phyloP scores from a whole-genome alignment of 2,329 filamentous ascomycete species.

The Epichloe bromicola region DNA sequence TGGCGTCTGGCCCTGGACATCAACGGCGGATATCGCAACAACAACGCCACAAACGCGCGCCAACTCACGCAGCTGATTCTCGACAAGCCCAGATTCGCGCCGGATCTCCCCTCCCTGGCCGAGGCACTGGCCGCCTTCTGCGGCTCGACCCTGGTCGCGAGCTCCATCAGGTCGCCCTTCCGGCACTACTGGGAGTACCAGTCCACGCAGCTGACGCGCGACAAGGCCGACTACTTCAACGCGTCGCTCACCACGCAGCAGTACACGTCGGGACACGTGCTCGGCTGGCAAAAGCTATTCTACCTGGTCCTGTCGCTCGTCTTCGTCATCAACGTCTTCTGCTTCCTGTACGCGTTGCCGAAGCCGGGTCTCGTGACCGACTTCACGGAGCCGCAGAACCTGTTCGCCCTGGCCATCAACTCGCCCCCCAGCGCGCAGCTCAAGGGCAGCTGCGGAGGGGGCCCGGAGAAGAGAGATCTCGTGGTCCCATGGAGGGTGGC shows the following conservation, averaged over 20 bases:
- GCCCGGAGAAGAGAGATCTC: slow-evolving; percentile 22
- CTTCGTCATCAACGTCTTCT: slow-evolving; percentile 54
- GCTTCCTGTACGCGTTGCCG: slow-evolving; percentile 46
- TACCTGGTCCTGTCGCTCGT: slow-evolving; percentile 52
- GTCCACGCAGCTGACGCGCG: slow-evolving; percentile 21
- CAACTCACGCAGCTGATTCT: slow-evolving; percentile 42
- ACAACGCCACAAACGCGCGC: slow-evolving; percentile 45
- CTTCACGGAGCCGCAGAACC: slow-evolving; percentile 64
- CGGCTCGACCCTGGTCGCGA: slow-evolving; percentile 51
- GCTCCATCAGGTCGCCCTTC: slow-evolving; percentile 47
- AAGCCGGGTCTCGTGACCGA: slow-evolving; percentile 55
- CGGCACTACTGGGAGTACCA: slow-evolving; percentile 36
- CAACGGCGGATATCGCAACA: slow-evolving; percentile 39
- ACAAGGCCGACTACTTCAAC: slow-evolving; percentile 45
- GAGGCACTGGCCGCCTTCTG: slow-evolving; percentile 62
- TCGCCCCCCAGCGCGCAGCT: slow-evolving; percentile 26
- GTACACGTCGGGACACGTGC: slow-evolving; percentile 54
- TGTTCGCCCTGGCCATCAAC: slow-evolving; percentile 61
- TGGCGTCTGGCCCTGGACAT: slow-evolving; percentile 45
- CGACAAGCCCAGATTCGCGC: slow-evolving; percentile 26
- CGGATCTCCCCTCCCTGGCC: slow-evolving; percentile 50
- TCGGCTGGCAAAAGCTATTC: slow-evolving; percentile 51
- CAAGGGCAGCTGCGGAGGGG: slow-evolving; percentile 25
- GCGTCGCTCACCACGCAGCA: slow-evolving; percentile 51
- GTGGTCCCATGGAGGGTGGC: slow-evolving; percentile 29